Base-by-base conservation (phyloP, 345 rosid species). In the Gossypioides kirkii region DNA sequence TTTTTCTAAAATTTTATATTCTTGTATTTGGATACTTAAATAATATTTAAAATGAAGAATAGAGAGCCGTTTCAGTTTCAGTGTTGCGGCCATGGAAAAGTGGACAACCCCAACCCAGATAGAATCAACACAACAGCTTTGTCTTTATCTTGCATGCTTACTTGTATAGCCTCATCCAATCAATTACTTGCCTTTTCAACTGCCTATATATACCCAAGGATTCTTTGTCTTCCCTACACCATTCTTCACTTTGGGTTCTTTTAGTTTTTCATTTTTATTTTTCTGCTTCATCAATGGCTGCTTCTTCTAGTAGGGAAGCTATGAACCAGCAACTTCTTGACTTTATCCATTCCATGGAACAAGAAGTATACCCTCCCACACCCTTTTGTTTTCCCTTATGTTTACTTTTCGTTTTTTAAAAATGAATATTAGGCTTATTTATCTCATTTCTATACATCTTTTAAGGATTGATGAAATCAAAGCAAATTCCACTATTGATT, bases 331-430 rank as follows among this genome's bases (percentile, higher is more conserved):
- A 70, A n/a, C 68, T 78, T 55, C 42, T 55, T 23, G 69, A 64
- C 10, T 20, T n/a, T 5, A 74, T 78, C 22, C 26, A 18, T 41
- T 46, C 61, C 14, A 74, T 78, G 81, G 78, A 78, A 63, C 36
- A 46, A 20, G 78, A 78, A 55, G 78, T 78, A 32, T 32, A 74
- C 46, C 41, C 38, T 14, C 18, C 2, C 17, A 25, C n/a, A 25
- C 70, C 25, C 52, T 59, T 59, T 59, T 59, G 9, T 1, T 58
- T 26, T 23, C 9, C 8, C 23, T 14, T 53, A n/a, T 53, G 10
- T 18, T 53, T 32, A 32, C 1, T 5, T 28, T 32, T 32, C 5
- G 3, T 28, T 32, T 4, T 32, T 32, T 32, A 32, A n/a, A n/a
- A n/a, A 32, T 32, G 38, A 55, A 9, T 22, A 10, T 22, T 55